Conservation (phyloP, 2,329 filamentous ascomycete genomes). For the Phoma sp. region DNA sequence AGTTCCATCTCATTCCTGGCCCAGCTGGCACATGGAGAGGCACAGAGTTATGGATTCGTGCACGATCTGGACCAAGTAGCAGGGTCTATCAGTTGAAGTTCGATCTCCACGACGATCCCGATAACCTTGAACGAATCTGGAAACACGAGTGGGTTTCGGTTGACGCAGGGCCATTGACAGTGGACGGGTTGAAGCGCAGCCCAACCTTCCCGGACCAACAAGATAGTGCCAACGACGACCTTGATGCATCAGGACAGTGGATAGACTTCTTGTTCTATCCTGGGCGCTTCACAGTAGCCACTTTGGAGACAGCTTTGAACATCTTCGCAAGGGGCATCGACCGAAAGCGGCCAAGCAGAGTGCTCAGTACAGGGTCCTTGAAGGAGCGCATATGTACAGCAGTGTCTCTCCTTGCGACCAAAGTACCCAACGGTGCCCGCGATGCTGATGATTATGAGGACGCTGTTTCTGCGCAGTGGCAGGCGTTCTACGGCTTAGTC, state of each 20-base stretch:
- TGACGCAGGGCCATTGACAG: conserved; percentile 49
- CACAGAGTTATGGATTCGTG: conserved; percentile 56
- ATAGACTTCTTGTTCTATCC: conserved; percentile 81
- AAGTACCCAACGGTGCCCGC: conserved; percentile 68
- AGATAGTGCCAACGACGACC: conserved; percentile 52
- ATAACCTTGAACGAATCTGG: conserved; percentile 74
- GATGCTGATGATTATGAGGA: conserved; percentile 77
- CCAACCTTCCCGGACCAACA: conserved; percentile 48
- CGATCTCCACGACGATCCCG: conserved; percentile 66
- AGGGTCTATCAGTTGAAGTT: conserved; percentile 76
- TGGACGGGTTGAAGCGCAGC: conserved; percentile 48
- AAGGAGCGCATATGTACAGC: conserved; percentile 78
- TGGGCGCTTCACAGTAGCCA: conserved; percentile 78
- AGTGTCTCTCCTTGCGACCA: conserved; percentile 70
- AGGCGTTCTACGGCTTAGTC: conserved; percentile 83
- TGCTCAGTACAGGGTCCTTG: conserved; percentile 59
- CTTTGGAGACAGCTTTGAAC: conserved; percentile 80
- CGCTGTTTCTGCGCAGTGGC: conserved; percentile 84
- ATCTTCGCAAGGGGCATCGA: conserved; percentile 75
- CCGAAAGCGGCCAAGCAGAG: conserved; percentile 19
- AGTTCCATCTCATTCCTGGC: conserved; percentile 52
- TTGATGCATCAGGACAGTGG: conserved; percentile 75
- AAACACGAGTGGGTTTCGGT: conserved; percentile 56
- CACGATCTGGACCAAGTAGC: conserved; percentile 62
- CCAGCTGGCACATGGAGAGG: conserved; percentile 46